Evolutionary conservation across 495 filamentous ascomycete genomes (phyloP), one percentile per base, ranked within the genome.

Genomic region (Xylaria bambusicola): DNA sequence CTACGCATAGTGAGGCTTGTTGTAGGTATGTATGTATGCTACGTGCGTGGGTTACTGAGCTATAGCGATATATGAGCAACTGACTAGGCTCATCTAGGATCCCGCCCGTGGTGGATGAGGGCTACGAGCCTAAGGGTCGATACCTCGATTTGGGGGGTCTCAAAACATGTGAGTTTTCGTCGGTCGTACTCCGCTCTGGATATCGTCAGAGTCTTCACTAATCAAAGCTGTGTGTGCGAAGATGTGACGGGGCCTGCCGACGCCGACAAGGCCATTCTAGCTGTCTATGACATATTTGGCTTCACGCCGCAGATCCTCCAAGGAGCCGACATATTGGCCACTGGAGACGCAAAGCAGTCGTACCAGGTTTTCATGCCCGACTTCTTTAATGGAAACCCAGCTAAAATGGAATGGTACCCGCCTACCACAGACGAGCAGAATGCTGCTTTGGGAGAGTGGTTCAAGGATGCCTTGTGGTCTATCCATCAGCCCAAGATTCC

Each of bases 131-230:
- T 62, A 88, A 87, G 69, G 85, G 85, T 52, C 72, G 79, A 66
- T 88, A 84, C 66, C 80, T 83, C 64, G 82, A 77, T 41, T 73
- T 86, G 69, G 79, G 80, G 73, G 84, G 84, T 61, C 56, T 84
- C 66, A 84, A 86, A 73, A 86, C 83, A 46, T 88, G 84, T 87
- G 71, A 20, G 77, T 65, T n/a, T n/a, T n/a, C n/a, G n/a, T n/a
- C n/a, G n/a, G n/a, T n/a, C n/a, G 15, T 2, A 26, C 9, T 9
- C 23, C 0, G 29, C 24, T 20, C 6, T 12, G 23, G 24, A 13
- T 4, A 2, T 17, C 18, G 58, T 15, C 41, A 6, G 26, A 44
- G 26, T 33, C 15, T 20, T n/a, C 15, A 5, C 20, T 31, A 13
- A 46, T 41, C 35, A 24, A 40, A 45, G 9, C 46, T 6, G 29